Evolutionary conservation across 495 filamentous ascomycete species (phyloP), one percentile per base, ranked within the genome.

Genomic region (Massariosphaeria phaeospora): DNA sequence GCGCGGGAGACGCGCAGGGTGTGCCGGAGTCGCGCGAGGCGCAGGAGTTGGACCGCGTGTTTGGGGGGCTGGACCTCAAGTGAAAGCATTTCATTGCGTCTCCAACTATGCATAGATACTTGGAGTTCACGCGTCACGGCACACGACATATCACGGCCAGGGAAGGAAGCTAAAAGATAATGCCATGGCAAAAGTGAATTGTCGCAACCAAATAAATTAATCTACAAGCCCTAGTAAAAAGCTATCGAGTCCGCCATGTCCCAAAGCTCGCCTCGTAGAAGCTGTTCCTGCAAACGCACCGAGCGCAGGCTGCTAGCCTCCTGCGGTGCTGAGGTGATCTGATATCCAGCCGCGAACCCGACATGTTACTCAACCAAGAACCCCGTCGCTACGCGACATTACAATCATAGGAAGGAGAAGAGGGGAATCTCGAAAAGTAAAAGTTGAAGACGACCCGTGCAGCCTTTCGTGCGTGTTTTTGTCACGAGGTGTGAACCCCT

Each of bases 1-100:
- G n/a, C n/a, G n/a, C n/a, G n/a, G n/a, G n/a, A n/a, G n/a, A n/a
- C n/a, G n/a, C n/a, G n/a, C 55, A 48, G 26, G 11, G 68, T 63
- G 11, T 67, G 31, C 51, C 69, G 38, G 64, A 70, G 71, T 20
- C 48, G 3, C 55, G 45, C 31, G 78, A 83, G 56, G 91, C 89
- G 3, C 86, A 84, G 57, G 86, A 95, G 70, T 67, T 98, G 57
- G 91, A 98, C 75, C 73, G 88, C 55, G 89, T 84, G 36, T 97
- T 96, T 79, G 91, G 91, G 1, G 79, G 79, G 24, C 69, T 89
- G 68, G 75, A 68, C 23, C 48, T 64, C 23, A 56, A 56, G 52
- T 61, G 46, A 56, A 41, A n/a, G 17, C n/a, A 5, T 40, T 27
- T 6, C 38, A 23, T 26, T 15, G 12, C 23, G 24, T 33, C 29